A percentile compares a stretch with the other conserved stretches of the same genome.
Evolutionary conservation across 2,329 filamentous ascomycete genomes (phyloP).

Genomic region (Ascochyta koolunga): DNA sequence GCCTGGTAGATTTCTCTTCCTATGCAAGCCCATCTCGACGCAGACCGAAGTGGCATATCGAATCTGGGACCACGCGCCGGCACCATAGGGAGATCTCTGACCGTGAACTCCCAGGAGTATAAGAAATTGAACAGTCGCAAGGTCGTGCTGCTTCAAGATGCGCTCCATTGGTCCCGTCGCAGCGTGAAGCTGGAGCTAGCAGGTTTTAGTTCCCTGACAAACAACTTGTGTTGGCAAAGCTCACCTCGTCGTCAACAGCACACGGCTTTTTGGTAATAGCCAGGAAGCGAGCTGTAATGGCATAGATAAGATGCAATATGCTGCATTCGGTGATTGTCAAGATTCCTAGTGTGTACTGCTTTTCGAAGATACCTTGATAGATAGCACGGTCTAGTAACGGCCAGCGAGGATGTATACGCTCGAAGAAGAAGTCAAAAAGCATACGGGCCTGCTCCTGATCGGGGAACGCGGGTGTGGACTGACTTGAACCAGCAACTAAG

Average conservation of each 20-base stretch:
- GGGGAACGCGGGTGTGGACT: slow-evolving; percentile 14
- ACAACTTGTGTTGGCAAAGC: not conserved
- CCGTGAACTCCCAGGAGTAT: slow-evolving; percentile 34
- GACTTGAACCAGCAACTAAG: not conserved
- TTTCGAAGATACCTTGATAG: slow-evolving; percentile 29
- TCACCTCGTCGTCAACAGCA: slow-evolving; percentile 32
- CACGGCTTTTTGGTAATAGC: slow-evolving; percentile 33
- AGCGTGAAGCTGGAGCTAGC: slow-evolving; percentile 26
- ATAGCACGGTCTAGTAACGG: slow-evolving; percentile 32
- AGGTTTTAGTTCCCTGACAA: not conserved
- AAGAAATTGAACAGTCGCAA: slow-evolving; percentile 34
- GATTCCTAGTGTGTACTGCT: slow-evolving; percentile 25
- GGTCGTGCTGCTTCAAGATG: slow-evolving; percentile 32
- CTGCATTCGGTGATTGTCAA: slow-evolving; percentile 30
- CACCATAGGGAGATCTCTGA: slow-evolving; percentile 36
- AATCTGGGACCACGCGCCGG: slow-evolving; percentile 36
- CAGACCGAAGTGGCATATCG: slow-evolving; percentile 36
- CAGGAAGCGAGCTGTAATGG: slow-evolving; percentile 34
- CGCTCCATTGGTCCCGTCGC: slow-evolving; percentile 35
- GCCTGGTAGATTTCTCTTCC: slow-evolving; percentile 29
- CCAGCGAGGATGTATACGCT: slow-evolving; percentile 36
- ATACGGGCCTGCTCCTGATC: slow-evolving; percentile 22
- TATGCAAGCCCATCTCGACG: slow-evolving; percentile 35
- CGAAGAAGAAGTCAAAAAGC: slow-evolving; percentile 34
- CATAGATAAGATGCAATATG: slow-evolving; percentile 34